Evolutionary conservation across 2,329 filamentous ascomycete species (phyloP).

Genomic region (Ceratocystiopsis minuta): DNA sequence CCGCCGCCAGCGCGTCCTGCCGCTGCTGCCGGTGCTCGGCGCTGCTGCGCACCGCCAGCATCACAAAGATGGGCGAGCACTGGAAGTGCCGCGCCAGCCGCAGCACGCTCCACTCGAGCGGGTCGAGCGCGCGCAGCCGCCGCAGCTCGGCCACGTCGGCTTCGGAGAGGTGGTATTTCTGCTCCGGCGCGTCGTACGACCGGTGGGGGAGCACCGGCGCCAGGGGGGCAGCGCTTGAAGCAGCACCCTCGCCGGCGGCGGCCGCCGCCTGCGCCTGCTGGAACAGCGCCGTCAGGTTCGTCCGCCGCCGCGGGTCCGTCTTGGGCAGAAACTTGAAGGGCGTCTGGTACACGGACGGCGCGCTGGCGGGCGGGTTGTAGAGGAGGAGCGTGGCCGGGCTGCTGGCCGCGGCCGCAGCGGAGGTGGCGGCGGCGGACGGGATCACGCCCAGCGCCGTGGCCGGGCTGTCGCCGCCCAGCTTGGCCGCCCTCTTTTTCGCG

Average conservation of each 20-base stretch:
- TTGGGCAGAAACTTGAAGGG: conserved; percentile 47
- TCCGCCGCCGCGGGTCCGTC: conserved; percentile 32
- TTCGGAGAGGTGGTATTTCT: conserved; percentile 31
- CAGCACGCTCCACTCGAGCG: conserved; percentile 34
- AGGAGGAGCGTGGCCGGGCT: conserved; percentile 15
- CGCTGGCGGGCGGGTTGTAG: conserved; percentile 30
- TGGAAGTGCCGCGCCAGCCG: conserved; percentile 35
- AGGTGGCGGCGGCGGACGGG: conserved; percentile 15
- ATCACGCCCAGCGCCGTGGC: neutral
- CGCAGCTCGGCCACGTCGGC: conserved; percentile 43
- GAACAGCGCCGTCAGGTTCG: conserved; percentile 28
- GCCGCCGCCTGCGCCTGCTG: conserved; percentile 10
- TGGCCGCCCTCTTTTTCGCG: neutral
- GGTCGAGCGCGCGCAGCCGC: conserved; percentile 32
- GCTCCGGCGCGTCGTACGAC: neutral
- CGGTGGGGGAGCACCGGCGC: conserved; percentile 15
- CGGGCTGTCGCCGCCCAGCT: neutral
- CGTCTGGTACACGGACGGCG: conserved; percentile 40
- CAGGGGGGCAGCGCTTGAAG: conserved; percentile 9
- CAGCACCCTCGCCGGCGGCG: neutral
- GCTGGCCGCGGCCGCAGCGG: conserved; percentile 16
- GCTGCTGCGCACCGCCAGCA: conserved; percentile 35
- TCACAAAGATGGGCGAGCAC: conserved; percentile 38
- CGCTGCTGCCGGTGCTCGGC: conserved; percentile 28
- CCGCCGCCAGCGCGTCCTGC: conserved; percentile 26